phyloP scores from a whole-genome alignment of 805 yeast genomes.

The Saccharomycopsis fermentans region DNA sequence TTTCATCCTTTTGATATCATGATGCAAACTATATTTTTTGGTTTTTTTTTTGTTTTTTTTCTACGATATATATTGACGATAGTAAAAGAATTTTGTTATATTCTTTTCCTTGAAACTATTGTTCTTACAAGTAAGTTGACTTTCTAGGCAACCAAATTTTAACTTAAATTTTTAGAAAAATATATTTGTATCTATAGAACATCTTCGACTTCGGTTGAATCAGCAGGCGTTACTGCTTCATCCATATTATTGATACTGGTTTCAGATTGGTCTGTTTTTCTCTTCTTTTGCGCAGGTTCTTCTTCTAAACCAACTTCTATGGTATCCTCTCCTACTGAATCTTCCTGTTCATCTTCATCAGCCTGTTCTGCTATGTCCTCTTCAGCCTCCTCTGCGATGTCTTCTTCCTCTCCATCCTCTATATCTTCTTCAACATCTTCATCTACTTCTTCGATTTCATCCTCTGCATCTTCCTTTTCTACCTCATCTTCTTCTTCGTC shows the following conservation, averaged over 20 bases:
- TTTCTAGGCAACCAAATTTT: background rate
- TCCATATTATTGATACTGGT: background rate
- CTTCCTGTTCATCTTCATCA: constrained; percentile 22
- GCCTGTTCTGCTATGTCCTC: constrained; percentile 24
- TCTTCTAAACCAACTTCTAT: constrained; percentile 5
- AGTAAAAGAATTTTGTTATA: too few relatives aligned
- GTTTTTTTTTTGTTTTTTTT: too few relatives aligned
- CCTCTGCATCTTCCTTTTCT: constrained; percentile 28
- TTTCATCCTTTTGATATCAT: background rate
- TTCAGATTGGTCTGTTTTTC: background rate
- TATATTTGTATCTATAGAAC: background rate
- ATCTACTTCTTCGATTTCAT: constrained; percentile 24
- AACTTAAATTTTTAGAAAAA: background rate
- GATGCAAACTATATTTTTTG: background rate
- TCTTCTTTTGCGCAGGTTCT: constrained; percentile 8
- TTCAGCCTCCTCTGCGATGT: constrained; percentile 9
- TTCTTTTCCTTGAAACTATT: too few relatives aligned
- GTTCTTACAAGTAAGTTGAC: too few relatives aligned
- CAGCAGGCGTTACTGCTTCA: constrained; percentile 15
- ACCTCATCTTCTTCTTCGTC: constrained; percentile 34
- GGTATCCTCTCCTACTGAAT: constrained; percentile 4
- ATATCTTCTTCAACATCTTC: constrained; percentile 25
- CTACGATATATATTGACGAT: too few relatives aligned
- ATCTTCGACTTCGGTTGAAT: constrained; percentile 10
- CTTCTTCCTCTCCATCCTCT: constrained; percentile 23